Base-by-base conservation (phyloP, 345 rosid genomes). In the Nasturtium officinale region DNA sequence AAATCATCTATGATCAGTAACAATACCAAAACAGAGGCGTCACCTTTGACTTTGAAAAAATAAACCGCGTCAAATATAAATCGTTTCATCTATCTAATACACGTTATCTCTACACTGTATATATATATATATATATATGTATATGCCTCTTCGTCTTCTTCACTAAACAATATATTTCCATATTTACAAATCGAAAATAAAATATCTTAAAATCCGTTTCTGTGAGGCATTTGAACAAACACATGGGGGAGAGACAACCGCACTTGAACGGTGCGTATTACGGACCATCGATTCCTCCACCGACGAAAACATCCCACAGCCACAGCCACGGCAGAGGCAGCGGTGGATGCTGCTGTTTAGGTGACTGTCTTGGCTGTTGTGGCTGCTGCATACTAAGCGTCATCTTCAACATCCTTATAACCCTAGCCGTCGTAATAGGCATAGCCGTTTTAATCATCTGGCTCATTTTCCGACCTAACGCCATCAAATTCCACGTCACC, bases 381-480 rank as follows among this genome's bases (percentile, higher is more conserved):
- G 72, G 87, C 55, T 87, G 92, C 79, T 90, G 96, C 66, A 83
- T 90, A 70, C 45, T 92, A 11, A 78, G 68, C 67, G 57, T 82
- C 77, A 68, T 92, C 67, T 37, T 83, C 78, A 84, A 88, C 56
- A 61, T 88, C 72, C 65, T 88, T 40, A 11, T 81, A 67, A 7
- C 86, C 21, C 1, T 72, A 40, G 80, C 77, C 3, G 20, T 88
- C 60, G 10, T 78, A 59, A 0, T 82, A 5, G 89, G 89, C 75
- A 72, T 82, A 9, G 82, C 81, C 3, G 83, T 78, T 29, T 58
- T 92, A 63, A 55, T 88, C 70, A 32, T 82, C 58, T 88, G 96
- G 92, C 85, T 87, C 8, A 79, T 87, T 4, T 71, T 90, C 82
- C 85, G 90, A 25, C 96, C 96, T 18, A 74, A 87, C 73, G 75